Evolutionary conservation across 2,329 filamentous ascomycete genomes (phyloP).

Genomic region (Proliferodiscus dingleyae): DNA sequence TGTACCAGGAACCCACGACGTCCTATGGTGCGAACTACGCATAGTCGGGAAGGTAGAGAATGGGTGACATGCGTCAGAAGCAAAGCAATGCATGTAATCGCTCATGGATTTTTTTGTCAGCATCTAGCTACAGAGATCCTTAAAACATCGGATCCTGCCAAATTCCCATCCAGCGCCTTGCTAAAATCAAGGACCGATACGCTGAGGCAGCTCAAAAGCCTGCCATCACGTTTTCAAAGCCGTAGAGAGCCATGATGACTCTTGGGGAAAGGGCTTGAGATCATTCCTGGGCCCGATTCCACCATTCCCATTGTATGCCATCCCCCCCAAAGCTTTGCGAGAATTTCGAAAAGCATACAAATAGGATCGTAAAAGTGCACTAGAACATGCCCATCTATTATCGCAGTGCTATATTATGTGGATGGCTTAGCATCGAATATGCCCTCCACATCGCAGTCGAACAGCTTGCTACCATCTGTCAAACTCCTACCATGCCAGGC

Average conservation of each 20-base stretch:
- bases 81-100: too few relatives aligned
- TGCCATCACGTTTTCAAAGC: constrained; percentile 4
- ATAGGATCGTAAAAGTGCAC: neutral
- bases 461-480: constrained; percentile 14
- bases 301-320: constrained; percentile 4
- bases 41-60: too few relatives aligned
- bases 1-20: too few relatives aligned
- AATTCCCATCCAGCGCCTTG: constrained; percentile 2
- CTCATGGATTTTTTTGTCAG: neutral
- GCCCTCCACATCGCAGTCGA: neutral
- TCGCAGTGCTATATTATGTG: neutral
- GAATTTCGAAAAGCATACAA: constrained; percentile 1
- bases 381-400: neutral
- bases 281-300: neutral
- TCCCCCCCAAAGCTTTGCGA: constrained; percentile 9
- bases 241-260: neutral
- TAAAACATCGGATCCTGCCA: neutral
- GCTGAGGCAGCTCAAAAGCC: constrained; percentile 13
- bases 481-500: constrained; percentile 54
- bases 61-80: too few relatives aligned
- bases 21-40: too few relatives aligned
- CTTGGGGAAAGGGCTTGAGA: neutral
- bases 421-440: neutral
- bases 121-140: neutral
- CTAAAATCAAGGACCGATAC: constrained; percentile 9